These are phyloP conservation scores for Pichia paraexigua DNA, from an alignment of 805 yeast species.

Conservation along the genomic window DNA sequence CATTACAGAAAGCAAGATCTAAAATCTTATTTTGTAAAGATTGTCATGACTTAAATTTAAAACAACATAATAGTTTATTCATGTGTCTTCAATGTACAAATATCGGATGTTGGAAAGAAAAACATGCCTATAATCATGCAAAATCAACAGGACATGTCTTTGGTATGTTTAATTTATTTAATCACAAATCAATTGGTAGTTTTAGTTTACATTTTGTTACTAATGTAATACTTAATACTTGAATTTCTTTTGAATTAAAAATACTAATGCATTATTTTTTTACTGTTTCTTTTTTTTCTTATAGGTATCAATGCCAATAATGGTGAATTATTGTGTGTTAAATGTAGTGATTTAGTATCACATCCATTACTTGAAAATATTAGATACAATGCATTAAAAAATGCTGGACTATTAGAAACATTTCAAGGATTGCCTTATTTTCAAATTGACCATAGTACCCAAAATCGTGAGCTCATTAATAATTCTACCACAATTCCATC, in stretches of 20 bases:
- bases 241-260: conserved; percentile 13
- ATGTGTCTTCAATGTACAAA: conserved; percentile 75
- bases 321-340: conserved; percentile 70
- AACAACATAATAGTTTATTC: conserved; percentile 25
- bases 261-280: conserved; percentile 16
- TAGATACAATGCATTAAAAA: conserved; percentile 29
- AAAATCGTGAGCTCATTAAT: conserved; percentile 22
- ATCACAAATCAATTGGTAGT: not conserved
- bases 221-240: conserved; percentile 30
- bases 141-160: conserved; percentile 42
- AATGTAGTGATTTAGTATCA: conserved; percentile 65
- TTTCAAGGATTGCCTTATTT: conserved; percentile 28
- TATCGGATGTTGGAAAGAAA: conserved; percentile 55
- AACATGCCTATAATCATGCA: conserved; percentile 42
- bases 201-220: conserved; percentile 1
- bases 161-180: conserved; percentile 28
- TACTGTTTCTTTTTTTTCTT: not conserved
- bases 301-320: conserved; percentile 50
- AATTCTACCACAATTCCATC: conserved; percentile 36
- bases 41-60: conserved; percentile 29
- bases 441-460: conserved; percentile 21
- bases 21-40: conserved; percentile 43
- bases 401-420: conserved; percentile 13
- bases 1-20: conserved; percentile 35
- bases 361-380: conserved; percentile 50